phyloP scores from a whole-genome alignment of 257 asterid genomes.

The Przewalskia tangutica region DNA sequence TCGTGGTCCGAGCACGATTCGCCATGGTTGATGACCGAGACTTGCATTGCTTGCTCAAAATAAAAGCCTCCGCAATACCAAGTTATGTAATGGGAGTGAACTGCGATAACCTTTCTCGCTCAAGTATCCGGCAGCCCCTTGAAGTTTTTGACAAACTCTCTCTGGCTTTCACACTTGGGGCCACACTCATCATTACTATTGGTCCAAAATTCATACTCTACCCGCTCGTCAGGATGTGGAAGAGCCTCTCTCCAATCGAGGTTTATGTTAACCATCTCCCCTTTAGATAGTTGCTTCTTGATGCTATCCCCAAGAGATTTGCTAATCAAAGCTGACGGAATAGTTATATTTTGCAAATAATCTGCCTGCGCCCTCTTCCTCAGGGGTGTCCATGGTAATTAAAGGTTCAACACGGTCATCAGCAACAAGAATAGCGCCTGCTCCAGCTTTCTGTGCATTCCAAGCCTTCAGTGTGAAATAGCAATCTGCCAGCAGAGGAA shows the following conservation, averaged over 20 bases:
- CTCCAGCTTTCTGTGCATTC: slow-evolving; percentile 93
- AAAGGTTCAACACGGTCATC: slow-evolving; percentile 70
- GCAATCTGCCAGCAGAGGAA: slow-evolving; percentile 44
- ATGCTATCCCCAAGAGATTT: slow-evolving; percentile 73
- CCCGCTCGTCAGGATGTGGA: slow-evolving; percentile 95
- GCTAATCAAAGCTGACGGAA: slow-evolving; percentile 82
- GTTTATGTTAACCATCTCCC: slow-evolving; percentile 62
- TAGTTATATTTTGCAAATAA: slow-evolving; percentile 62
- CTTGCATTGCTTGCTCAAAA: slow-evolving; percentile 57
- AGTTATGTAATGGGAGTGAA: slow-evolving; percentile 46
- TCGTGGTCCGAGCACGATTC: slow-evolving; percentile 71
- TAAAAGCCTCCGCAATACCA: slow-evolving; percentile 64
- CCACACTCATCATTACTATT: slow-evolving; percentile 91
- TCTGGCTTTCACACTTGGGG: slow-evolving; percentile 81
- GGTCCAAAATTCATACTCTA: slow-evolving; percentile 89
- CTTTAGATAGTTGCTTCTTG: slow-evolving; percentile 46
- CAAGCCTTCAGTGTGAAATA: slow-evolving; percentile 81
- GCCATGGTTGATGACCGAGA: slow-evolving; percentile 67
- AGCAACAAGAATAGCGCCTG: slow-evolving; percentile 86
- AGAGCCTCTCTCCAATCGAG: slow-evolving; percentile 96
- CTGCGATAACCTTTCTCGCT: slow-evolving; percentile 64
- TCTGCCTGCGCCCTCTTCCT: slow-evolving; percentile 52
- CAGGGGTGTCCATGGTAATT: slow-evolving; percentile 91
- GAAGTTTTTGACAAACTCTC: slow-evolving; percentile 56
- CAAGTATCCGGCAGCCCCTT: slow-evolving; percentile 92